These are phyloP conservation scores for Cadophora luteo-olivacea DNA, from an alignment of 2,329 filamentous ascomycete genomes.

Conservation along the genomic window DNA sequence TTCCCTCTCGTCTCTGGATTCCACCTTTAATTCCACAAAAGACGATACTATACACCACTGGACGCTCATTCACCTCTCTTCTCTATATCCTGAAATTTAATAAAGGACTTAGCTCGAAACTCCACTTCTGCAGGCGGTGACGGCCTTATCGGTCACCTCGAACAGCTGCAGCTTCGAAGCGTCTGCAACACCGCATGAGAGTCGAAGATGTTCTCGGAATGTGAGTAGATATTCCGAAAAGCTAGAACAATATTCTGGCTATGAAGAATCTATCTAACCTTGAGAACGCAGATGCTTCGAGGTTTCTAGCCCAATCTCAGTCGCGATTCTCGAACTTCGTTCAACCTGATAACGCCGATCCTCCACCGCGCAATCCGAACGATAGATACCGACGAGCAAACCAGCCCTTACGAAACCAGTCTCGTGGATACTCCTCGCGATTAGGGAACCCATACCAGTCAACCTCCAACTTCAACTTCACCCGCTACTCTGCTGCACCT, in stretches of 20 bases:
- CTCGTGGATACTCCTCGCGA: slow-evolving; percentile 40
- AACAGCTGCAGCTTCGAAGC: slow-evolving; percentile 19
- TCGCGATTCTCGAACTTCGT: slow-evolving; percentile 80
- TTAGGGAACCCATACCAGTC: slow-evolving; percentile 81
- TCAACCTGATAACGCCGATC: slow-evolving; percentile 60
- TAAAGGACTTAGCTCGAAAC: slow-evolving; percentile 12
- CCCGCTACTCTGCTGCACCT: slow-evolving; percentile 72
- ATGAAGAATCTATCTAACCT: not conserved
- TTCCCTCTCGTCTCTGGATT: not conserved
- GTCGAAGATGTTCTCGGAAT: slow-evolving; percentile 46
- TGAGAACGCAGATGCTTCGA: slow-evolving; percentile 78
- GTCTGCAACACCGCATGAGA: slow-evolving; percentile 23
- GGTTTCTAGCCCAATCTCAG: slow-evolving; percentile 95
- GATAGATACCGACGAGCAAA: slow-evolving; percentile 41
- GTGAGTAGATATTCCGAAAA: slow-evolving; percentile 33
- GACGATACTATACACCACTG: not conserved
- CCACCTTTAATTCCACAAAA: not conserved
- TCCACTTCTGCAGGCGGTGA: slow-evolving; percentile 18
- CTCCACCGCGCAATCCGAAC: slow-evolving; percentile 45
- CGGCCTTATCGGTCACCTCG: slow-evolving; percentile 17
- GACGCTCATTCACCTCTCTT: slow-evolving; percentile 1
- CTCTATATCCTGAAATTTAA: not conserved
- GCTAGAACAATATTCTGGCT: not conserved
- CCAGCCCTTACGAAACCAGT: slow-evolving; percentile 37
- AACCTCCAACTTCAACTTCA: slow-evolving; percentile 76